phyloP scores from a whole-genome alignment of 1,139 yeast species.

The Magnusiomyces sp. region DNA sequence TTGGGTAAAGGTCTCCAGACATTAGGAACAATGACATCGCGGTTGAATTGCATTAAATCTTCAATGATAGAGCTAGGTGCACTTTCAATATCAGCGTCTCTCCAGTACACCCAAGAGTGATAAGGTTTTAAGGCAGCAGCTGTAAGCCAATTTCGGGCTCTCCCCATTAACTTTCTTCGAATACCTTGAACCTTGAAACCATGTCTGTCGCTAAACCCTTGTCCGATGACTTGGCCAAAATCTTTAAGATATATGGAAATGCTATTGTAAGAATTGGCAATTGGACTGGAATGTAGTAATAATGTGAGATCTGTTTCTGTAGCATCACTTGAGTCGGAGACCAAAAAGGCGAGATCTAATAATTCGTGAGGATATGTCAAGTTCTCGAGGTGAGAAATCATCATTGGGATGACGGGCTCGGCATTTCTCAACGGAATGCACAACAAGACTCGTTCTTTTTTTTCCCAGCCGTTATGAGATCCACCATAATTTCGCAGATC shows the following conservation, averaged over 20 bases:
- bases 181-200: conserved; percentile 69
- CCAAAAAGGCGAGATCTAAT: conserved; percentile 55
- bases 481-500: conserved; percentile 45
- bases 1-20: conserved; percentile 91
- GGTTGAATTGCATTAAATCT: conserved; percentile 56
- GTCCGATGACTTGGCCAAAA: conserved; percentile 62
- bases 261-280: conserved; percentile 54
- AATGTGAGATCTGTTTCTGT: conserved; percentile 50
- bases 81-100: conserved; percentile 63
- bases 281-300: conserved; percentile 57
- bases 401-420: conserved; percentile 53
- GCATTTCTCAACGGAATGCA: conserved; percentile 65
- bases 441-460: conserved; percentile 47
- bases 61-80: conserved; percentile 53
- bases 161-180: conserved; percentile 62
- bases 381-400: conserved; percentile 49
- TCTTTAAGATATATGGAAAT: conserved; percentile 58
- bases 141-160: conserved; percentile 64
- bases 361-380: conserved; percentile 58
- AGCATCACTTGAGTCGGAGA: conserved; percentile 59
- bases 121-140: conserved; percentile 54
- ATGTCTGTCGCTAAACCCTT: conserved; percentile 74
- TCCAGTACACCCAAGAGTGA: conserved; percentile 70
- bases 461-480: conserved; percentile 45
- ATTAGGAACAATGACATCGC: conserved; percentile 72